A percentile compares a stretch with the other conserved stretches of the same genome.
phyloP scores from a whole-genome alignment of 192 early-diverging fungal genomes.

The Geranomyces variabilis region DNA sequence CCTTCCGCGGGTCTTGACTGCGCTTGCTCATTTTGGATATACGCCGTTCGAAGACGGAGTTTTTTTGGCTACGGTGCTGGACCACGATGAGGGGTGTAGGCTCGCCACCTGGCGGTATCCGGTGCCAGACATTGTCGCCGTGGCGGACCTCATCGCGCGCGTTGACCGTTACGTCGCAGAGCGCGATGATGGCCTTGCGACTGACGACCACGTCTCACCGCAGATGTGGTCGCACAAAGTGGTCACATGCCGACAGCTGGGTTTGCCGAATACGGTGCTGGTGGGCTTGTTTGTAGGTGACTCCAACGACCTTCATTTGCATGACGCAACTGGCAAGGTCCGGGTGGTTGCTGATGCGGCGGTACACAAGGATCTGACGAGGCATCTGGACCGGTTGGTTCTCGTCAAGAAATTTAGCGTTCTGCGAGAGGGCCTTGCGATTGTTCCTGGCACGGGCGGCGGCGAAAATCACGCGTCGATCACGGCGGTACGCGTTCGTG shows the following conservation, averaged over 20 bases:
- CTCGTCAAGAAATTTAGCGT: not conserved
- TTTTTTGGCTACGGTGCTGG: slow-evolving; percentile 4
- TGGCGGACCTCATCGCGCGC: slow-evolving; percentile 8
- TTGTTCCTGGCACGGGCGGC: too few species aligned
- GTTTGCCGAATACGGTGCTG: not conserved
- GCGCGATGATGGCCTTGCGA: too few species aligned
- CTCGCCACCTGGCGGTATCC: slow-evolving; percentile 30
- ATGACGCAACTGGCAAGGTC: not conserved
- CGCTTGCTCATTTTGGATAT: slow-evolving; percentile 24
- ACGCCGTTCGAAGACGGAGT: slow-evolving; percentile 5
- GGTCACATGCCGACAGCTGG: not conserved
- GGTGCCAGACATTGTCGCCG: not conserved
- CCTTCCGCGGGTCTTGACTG: not conserved
- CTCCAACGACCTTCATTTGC: not conserved
- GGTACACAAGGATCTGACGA: not conserved
- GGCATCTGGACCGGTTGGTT: not conserved
- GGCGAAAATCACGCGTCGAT: too few species aligned
- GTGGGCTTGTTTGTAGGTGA: slow-evolving; percentile 3
- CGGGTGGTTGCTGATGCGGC: not conserved
- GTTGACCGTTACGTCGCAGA: not conserved
- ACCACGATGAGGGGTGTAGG: slow-evolving; percentile 19
- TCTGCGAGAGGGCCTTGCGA: not conserved
- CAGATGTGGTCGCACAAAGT: slow-evolving; percentile 1
- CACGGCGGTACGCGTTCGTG: too few species aligned
- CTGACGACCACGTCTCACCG: too few species aligned